Conservation (phyloP, 768 basidiomycete genomes). For the Suillus tomentosus region DNA sequence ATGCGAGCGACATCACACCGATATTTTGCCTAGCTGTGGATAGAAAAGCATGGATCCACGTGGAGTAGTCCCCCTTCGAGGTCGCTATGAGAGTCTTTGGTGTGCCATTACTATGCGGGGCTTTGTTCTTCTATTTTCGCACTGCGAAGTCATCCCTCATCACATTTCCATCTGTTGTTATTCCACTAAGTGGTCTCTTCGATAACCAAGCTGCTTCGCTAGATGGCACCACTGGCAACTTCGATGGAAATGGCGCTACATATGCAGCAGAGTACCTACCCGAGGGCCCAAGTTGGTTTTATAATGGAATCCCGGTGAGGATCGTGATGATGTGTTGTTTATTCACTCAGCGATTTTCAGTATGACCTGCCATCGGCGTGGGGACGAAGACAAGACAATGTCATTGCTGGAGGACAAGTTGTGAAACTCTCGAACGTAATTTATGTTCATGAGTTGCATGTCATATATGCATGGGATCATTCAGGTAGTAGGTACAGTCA, state of each 20-base stretch:
- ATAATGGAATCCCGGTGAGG: conserved; percentile 42
- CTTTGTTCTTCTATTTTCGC: conserved; percentile 23
- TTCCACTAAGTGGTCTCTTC: conserved; percentile 35
- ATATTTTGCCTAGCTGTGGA: conserved; percentile 11
- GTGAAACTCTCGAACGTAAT: conserved; percentile 35
- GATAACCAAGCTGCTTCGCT: conserved; percentile 48
- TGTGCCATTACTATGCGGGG: conserved; percentile 25
- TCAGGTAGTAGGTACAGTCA: conserved; percentile 28
- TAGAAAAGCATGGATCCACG: conserved; percentile 18
- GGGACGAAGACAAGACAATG: conserved; percentile 46
- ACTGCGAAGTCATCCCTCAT: conserved; percentile 17
- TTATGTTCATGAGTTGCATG: conserved; percentile 48
- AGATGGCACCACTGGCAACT: conserved; percentile 39
- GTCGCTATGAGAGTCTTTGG: conserved; percentile 22
- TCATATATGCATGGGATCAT: conserved; percentile 48
- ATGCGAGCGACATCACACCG: neutral
- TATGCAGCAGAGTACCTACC: conserved; percentile 45
- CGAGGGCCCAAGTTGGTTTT: conserved; percentile 34
- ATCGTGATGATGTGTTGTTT: neutral
- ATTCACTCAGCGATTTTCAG: conserved; percentile 24
- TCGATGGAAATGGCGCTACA: conserved; percentile 42
- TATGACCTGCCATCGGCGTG: conserved; percentile 45
- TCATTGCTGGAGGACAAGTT: conserved; percentile 45
- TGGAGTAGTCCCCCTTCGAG: conserved; percentile 6
- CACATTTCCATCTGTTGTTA: conserved; percentile 34